Percentiles rank a stretch among this genome's conserved stretches.
These are phyloP conservation scores for Termitomyces eurrhizus DNA, from an alignment of 768 basidiomycete species.

Conservation along the genomic window DNA sequence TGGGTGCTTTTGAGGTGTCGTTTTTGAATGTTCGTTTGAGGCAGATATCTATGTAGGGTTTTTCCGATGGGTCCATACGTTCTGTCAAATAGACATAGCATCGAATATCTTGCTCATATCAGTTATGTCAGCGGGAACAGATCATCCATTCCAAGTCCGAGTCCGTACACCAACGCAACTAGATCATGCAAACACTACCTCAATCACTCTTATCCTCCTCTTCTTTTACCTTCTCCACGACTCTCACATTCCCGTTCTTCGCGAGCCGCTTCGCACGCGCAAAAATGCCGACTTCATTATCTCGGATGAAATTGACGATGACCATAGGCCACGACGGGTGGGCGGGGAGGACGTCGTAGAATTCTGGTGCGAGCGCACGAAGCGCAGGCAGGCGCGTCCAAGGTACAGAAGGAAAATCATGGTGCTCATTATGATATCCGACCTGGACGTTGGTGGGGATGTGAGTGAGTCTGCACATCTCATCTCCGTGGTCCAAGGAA, in stretches of 20 bases:
- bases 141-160: too few relatives aligned
- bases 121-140: too few relatives aligned
- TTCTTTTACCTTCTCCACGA: background rate
- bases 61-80: too few relatives aligned
- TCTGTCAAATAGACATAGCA: too few relatives aligned
- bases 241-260: conserved; percentile 27
- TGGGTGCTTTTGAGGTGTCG: too few relatives aligned
- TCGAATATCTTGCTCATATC: too few relatives aligned
- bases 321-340: conserved; percentile 97
- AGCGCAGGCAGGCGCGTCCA: conserved; percentile 93
- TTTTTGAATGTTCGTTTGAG: too few relatives aligned
- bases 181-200: background rate
- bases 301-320: conserved; percentile 89
- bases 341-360: conserved; percentile 82
- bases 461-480: background rate
- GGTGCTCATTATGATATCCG: conserved; percentile 99
- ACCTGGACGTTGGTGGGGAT: conserved; percentile 44
- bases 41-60: too few relatives aligned
- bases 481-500: too few relatives aligned
- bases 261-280: conserved; percentile 74
- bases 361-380: conserved; percentile 82
- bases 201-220: conserved; percentile 17
- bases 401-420: conserved; percentile 94
- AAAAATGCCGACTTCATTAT: conserved; percentile 84
- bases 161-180: too few relatives aligned